These are phyloP conservation scores for Tetracladium marchalianum DNA, from an alignment of 495 filamentous ascomycete genomes.

Conservation along the genomic window DNA sequence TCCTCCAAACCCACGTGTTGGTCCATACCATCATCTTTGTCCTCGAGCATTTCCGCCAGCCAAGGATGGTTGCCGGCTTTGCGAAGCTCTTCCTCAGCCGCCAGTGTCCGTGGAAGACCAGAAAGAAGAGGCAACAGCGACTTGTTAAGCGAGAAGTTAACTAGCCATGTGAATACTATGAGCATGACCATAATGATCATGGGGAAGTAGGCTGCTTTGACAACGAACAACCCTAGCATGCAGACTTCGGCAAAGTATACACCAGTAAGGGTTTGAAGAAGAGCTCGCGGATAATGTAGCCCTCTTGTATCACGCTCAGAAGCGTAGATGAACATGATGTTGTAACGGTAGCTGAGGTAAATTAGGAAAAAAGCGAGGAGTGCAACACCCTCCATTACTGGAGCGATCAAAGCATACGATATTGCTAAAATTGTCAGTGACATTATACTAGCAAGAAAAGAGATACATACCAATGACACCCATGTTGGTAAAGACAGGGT, in stretches of 20 bases:
- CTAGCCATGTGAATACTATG: constrained; percentile 68
- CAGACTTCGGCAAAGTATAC: constrained; percentile 79
- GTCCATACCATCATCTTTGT: constrained; percentile 45
- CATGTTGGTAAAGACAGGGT: constrained; percentile 80
- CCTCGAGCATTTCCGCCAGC: constrained; percentile 27
- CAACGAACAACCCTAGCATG: constrained; percentile 81
- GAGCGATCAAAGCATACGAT: constrained; percentile 83
- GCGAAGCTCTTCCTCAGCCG: constrained; percentile 39
- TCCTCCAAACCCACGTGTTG: constrained; percentile 19
- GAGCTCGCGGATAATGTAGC: constrained; percentile 67
- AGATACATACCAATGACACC: constrained; percentile 59
- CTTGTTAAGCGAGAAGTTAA: constrained; percentile 68
- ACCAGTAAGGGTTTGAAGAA: constrained; percentile 83
- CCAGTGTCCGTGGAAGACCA: constrained; percentile 59
- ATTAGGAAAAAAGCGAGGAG: constrained; percentile 73
- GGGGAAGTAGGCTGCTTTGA: constrained; percentile 62
- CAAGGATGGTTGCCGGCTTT: constrained; percentile 27
- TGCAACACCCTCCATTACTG: constrained; percentile 78
- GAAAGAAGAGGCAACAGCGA: constrained; percentile 70
- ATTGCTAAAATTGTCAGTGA: constrained; percentile 42
- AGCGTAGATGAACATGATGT: constrained; percentile 83
- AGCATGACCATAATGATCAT: constrained; percentile 74
- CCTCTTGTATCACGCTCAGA: constrained; percentile 82
- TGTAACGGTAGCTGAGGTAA: constrained; percentile 90
- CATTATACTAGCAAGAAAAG: constrained; percentile 6